Percentiles rank a stretch among this genome's conserved stretches.
Conservation (phyloP, 805 yeast genomes). For the Myxozyma neglecta region DNA sequence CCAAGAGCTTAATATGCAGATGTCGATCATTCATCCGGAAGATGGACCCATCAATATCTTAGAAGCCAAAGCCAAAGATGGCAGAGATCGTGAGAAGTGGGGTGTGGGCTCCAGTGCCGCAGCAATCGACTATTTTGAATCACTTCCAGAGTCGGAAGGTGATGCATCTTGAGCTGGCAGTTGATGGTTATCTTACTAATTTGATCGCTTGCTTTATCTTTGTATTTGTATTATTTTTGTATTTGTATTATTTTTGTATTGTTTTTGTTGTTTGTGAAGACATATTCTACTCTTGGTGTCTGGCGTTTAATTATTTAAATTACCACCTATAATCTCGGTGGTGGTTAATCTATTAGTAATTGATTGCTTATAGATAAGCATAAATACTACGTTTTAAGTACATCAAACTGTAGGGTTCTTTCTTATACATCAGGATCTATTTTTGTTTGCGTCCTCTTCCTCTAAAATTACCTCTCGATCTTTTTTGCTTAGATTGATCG, state of each 20-base stretch:
- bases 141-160: background rate
- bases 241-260: background rate
- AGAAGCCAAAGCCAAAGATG: slow-evolving; percentile 41
- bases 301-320: background rate
- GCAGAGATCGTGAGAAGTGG: slow-evolving; percentile 47
- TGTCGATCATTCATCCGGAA: slow-evolving; percentile 23
- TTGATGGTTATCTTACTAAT: background rate
- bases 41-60: slow-evolving; percentile 36
- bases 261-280: background rate
- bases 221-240: background rate
- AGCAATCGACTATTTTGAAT: slow-evolving; percentile 38
- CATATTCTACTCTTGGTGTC: background rate
- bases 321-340: background rate
- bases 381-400: background rate
- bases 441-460: background rate
- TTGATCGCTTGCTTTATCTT: background rate
- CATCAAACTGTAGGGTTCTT: background rate
- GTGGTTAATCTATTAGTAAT: background rate
- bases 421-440: background rate
- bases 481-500: background rate
- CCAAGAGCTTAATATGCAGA: slow-evolving; percentile 24
- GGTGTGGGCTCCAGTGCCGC: slow-evolving; percentile 46
- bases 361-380: background rate
- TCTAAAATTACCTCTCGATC: background rate
- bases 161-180: background rate